Evolutionary conservation across 2,329 filamentous ascomycete species (phyloP).

Genomic region (Cytospora mali): DNA sequence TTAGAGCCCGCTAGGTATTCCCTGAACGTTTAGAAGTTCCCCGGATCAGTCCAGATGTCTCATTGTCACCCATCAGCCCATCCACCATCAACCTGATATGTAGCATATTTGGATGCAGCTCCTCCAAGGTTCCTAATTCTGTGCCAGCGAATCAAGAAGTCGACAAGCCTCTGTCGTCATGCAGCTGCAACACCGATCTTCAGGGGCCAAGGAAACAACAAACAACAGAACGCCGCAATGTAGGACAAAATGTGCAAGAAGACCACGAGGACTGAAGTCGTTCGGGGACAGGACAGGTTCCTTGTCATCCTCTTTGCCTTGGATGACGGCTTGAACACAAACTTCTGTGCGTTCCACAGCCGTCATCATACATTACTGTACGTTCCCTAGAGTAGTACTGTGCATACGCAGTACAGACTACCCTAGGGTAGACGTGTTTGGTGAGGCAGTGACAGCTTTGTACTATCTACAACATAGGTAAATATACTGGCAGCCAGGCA

Average conservation of each 20-base stretch:
- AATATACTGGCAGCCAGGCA: too few relatives aligned
- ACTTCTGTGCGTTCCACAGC: neutral
- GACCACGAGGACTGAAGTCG: neutral
- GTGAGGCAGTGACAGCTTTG: neutral
- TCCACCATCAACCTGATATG: too few relatives aligned
- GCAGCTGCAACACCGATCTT: neutral
- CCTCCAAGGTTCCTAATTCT: slow-evolving; percentile 1
- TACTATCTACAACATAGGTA: neutral
- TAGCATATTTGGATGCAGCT: neutral
- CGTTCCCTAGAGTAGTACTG: too few relatives aligned
- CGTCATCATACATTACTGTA: too few relatives aligned
- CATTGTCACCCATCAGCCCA: neutral
- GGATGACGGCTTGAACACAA: neutral
- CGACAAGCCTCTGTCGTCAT: slow-evolving; percentile 18
- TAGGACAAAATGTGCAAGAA: slow-evolving; percentile 1
- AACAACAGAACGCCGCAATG: neutral
- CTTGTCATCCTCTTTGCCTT: neutral
- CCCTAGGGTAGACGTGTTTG: neutral
- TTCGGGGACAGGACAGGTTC: slow-evolving; percentile 2
- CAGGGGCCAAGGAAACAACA: slow-evolving; percentile 5
- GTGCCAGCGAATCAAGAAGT: neutral
- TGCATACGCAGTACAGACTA: neutral
- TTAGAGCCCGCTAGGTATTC: neutral
- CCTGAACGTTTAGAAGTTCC: neutral
- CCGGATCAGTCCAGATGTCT: neutral